Evolutionary conservation across 2,329 filamentous ascomycete genomes (phyloP).

Genomic region (Fusarium sp.): DNA sequence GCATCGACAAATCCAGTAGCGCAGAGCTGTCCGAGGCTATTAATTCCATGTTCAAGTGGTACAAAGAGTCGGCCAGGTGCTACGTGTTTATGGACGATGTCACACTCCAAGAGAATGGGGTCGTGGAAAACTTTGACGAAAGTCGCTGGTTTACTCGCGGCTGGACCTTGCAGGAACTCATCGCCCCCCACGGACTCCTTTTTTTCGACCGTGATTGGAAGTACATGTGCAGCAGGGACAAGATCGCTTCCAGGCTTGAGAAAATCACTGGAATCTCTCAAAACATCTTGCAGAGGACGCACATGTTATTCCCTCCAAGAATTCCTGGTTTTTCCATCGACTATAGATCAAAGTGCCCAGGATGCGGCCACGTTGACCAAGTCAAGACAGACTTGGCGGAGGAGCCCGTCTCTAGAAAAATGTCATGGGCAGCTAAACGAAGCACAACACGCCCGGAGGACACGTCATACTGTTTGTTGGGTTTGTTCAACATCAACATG

Average conservation of each 20-base stretch:
- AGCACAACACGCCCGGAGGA: neutral
- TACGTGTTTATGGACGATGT: neutral
- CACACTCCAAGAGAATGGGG: neutral
- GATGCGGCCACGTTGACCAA: neutral
- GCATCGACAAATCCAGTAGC: conserved; percentile 1
- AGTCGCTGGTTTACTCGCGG: neutral
- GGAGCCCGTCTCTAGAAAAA: neutral
- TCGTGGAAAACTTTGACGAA: neutral
- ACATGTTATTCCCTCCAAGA: neutral
- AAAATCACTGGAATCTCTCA: neutral
- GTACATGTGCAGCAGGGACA: neutral
- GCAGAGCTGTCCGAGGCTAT: neutral
- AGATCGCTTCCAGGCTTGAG: neutral
- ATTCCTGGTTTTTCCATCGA: too few relatives aligned
- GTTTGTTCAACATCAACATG: neutral
- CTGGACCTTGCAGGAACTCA: neutral
- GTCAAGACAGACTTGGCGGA: neutral
- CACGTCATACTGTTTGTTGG: neutral
- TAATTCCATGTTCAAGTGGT: neutral
- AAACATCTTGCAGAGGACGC: neutral
- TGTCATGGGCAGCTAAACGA: neutral
- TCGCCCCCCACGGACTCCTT: neutral
- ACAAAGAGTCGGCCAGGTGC: neutral
- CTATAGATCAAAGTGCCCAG: neutral
- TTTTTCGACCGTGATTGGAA: neutral